phyloP scores from a whole-genome alignment of 805 yeast genomes.

The Clavispora vitiphila region DNA sequence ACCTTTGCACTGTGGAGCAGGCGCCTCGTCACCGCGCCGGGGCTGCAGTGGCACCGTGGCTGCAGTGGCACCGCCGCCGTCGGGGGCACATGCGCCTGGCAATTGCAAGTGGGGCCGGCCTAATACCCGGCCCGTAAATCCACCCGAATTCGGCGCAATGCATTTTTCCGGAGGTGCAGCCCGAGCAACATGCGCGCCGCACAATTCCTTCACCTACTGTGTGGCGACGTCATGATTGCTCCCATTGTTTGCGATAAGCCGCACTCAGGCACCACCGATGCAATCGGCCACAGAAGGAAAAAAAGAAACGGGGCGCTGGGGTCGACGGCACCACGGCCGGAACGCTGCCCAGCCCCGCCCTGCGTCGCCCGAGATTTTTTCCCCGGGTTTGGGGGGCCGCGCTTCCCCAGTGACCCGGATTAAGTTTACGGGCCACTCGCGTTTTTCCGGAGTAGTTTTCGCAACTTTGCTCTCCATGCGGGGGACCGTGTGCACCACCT shows the following conservation, averaged over 20 bases:
- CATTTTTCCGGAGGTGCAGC: neutral
- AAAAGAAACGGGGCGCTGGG: too few species aligned
- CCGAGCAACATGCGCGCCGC: neutral
- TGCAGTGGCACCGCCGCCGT: too few species aligned
- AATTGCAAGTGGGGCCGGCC: too few species aligned
- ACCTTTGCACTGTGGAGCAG: too few species aligned
- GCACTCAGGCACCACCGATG: neutral
- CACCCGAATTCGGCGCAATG: neutral
- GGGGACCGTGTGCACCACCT: neutral
- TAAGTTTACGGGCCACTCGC: neutral
- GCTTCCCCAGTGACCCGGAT: conserved; percentile 1
- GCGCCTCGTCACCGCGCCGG: too few species aligned
- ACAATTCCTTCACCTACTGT: too few species aligned
- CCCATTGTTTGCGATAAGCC: neutral
- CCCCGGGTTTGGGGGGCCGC: neutral
- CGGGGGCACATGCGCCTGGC: neutral
- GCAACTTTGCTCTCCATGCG: neutral
- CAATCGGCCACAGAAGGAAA: too few species aligned
- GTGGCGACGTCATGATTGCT: neutral
- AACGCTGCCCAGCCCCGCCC: too few species aligned
- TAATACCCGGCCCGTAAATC: neutral
- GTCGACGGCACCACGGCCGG: too few species aligned
- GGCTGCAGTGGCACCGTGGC: too few species aligned
- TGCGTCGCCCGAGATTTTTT: too few species aligned
- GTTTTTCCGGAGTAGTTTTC: neutral